Conservation (phyloP, 768 basidiomycete genomes). For the Hortiboletus flavorubellus region DNA sequence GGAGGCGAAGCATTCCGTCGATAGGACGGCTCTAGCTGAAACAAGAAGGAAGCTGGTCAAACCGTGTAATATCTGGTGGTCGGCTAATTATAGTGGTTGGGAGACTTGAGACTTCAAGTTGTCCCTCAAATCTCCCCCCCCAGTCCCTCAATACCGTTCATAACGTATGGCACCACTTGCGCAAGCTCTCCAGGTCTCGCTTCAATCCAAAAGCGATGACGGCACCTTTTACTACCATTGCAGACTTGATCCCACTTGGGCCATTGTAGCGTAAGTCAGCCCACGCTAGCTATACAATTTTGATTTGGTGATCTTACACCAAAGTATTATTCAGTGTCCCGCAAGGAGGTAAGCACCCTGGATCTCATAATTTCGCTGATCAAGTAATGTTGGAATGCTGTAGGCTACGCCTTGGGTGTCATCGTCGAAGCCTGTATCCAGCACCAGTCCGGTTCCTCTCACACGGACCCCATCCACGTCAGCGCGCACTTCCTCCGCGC, state of each 20-base stretch:
- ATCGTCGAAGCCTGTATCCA: slow-evolving; percentile 53
- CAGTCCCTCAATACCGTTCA: too few species aligned
- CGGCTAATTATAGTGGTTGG: too few species aligned
- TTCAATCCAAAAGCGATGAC: slow-evolving; percentile 20
- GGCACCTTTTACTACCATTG: slow-evolving; percentile 24
- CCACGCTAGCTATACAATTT: not conserved
- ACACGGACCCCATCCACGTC: slow-evolving; percentile 57
- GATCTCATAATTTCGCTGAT: not conserved
- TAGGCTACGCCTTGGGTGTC: slow-evolving; percentile 59
- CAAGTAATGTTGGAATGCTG: not conserved
- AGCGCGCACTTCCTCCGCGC: slow-evolving; percentile 57
- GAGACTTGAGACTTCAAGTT: too few species aligned
- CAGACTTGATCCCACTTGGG: slow-evolving; percentile 45
- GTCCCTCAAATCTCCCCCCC: too few species aligned
- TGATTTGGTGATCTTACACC: not conserved
- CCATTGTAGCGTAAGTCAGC: slow-evolving; percentile 39
- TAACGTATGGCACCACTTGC: slow-evolving; percentile 17
- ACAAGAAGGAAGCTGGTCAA: too few species aligned
- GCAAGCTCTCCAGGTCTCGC: slow-evolving; percentile 23
- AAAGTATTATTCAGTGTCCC: slow-evolving; percentile 37
- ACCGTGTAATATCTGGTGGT: too few species aligned
- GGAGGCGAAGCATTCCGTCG: too few species aligned
- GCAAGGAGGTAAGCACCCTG: slow-evolving; percentile 44
- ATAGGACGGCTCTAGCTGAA: too few species aligned
- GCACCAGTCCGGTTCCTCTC: slow-evolving; percentile 44